Evolutionary conservation across 1,139 yeast genomes (phyloP), one percentile per base, ranked within the genome.

Genomic region (Debaryomycetaceae sp.): DNA sequence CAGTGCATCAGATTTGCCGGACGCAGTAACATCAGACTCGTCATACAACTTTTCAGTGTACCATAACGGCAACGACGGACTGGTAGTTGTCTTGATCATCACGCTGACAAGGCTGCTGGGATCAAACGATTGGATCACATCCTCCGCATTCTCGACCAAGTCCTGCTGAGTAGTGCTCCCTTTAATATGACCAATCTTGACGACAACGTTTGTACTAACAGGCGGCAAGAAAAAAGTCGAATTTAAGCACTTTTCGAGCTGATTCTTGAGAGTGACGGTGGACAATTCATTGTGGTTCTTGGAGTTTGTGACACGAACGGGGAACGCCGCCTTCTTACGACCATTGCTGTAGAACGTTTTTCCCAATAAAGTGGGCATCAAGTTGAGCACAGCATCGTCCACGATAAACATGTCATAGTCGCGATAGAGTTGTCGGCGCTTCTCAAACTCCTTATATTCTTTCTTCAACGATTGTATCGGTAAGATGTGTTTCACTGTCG

Each of bases 31-130:
- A 37, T 55, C 62, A 13, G 37, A 42, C 12, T 46, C 47, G 5
- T 55, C 58, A 50, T 70, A 74, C 28, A 83, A 63, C 35, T 63
- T 66, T 23, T 78, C 78, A 27, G 79, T 62, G 46, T 77, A 72
- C 56, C 65, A 90, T 36, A 90, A 62, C 25, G 98, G 97, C 45
- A 90, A 62, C 14, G 90, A 72, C 16, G 96, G 95, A 15, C 95
- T 82, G 26, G 56, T 52, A 32, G 65, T 59, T 11, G 90, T 67
- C 58, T 85, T 85, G 39, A 87, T 53, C 53, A 74, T 73, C 26
- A 85, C 58, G 25, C 77, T 62, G 52, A 82, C 75, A 43, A 70
- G 51, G 18, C 49, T 44, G 15, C 58, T 50, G 27, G 53, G 50
- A 15, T 64, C 53, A 37, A 87, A 68, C 25, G 61, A 57, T 16